Evolutionary conservation across 768 basidiomycete genomes (phyloP), one percentile per base, ranked within the genome.

Genomic region (Pleurotus djamor): DNA sequence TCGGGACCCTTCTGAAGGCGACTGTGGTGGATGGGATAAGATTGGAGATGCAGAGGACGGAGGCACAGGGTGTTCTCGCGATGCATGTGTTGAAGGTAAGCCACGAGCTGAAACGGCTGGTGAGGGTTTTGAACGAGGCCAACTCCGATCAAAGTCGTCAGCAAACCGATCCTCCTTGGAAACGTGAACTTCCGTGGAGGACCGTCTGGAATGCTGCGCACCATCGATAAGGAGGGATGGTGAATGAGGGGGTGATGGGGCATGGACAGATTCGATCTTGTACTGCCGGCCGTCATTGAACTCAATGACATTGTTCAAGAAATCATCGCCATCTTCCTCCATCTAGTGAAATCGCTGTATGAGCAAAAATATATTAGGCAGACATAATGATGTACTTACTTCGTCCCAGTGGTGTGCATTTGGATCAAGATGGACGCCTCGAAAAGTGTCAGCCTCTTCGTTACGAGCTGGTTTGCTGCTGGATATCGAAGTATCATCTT

Each of bases 321-420:
- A 96, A 66, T 94, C 91, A 68, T 94, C 90, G 59, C 95, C 92
- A 62, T 96, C 96, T 72, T 94, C 93, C 72, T 90, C 89, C 83
- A 93, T 91, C 91, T 93, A 67, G 13, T 14, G 12, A 14, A 43
- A 21, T n/a, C 21, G 21, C 21, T 28, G 54, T 17, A 21, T 38
- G 10, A 56, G 32, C 58, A 59, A 59, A 49, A 57, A 59, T 43
- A 58, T 41, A 45, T 35, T 34, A 5, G 33, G 66, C 57, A 58
- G 6, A 38, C 48, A 48, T 59, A 6, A 63, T 47, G 57, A 55
- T 49, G 37, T 43, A 73, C 91, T 61, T 63, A 98, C 96, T 83
- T 97, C 95, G 65, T 98, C 97, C 97, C 97, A 99, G 69, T 98
- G 95, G 68, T 94, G 91, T 3, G 91, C 87, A 66, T 96, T 96